phyloP scores from a whole-genome alignment of 768 basidiomycete genomes.

The Podaxis sp. region DNA sequence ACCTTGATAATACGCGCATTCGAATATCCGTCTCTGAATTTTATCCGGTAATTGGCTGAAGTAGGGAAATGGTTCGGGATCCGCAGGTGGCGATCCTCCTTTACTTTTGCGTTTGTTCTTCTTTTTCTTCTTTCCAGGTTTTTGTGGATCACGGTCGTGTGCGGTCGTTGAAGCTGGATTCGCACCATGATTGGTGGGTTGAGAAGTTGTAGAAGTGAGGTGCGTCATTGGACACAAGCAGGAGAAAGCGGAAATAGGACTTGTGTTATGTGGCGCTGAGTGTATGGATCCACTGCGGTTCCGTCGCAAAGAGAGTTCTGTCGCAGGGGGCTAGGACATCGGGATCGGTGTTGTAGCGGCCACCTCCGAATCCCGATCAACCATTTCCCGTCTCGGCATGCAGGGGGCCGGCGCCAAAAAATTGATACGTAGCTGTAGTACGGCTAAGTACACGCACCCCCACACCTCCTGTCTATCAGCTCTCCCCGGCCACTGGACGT shows the following conservation, averaged over 20 bases:
- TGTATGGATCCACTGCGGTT: no score
- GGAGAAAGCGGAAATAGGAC: no score
- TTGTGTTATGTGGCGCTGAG: no score
- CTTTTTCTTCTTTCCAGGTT: not conserved
- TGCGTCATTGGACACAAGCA: not conserved
- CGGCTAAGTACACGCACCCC: no score
- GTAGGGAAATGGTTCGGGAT: not conserved
- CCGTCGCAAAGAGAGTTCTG: no score
- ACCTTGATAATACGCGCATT: not conserved
- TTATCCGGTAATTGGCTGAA: not conserved
- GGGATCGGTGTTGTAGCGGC: not conserved
- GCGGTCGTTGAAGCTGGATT: not conserved
- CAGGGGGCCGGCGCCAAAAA: no score
- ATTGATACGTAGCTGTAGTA: no score
- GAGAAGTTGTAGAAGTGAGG: not conserved
- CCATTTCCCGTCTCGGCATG: not conserved
- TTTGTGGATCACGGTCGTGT: not conserved
- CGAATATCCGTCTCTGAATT: not conserved
- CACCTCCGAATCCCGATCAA: not conserved
- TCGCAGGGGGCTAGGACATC: not conserved
- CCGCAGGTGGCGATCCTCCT: no score
- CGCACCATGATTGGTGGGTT: not conserved
- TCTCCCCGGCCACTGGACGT: no score
- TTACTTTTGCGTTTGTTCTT: conserved; percentile 5
- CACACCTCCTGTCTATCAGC: no score